These are phyloP conservation scores for Picochlorum sp. DNA, from an alignment of 139 green algal species.

Conservation along the genomic window DNA sequence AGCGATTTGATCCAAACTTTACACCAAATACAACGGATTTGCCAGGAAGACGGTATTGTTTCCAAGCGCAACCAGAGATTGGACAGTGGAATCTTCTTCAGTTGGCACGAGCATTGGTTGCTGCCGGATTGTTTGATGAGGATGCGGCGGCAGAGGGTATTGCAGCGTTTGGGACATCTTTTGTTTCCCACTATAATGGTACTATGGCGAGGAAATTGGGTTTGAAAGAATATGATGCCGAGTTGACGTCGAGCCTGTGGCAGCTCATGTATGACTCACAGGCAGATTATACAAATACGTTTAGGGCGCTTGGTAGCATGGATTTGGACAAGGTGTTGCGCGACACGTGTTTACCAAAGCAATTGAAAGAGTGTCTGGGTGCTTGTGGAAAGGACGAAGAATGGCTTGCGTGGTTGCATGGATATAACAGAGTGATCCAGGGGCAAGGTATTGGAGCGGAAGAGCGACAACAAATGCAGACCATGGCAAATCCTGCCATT, in stretches of 20 bases:
- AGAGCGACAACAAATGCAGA: constrained; percentile 27
- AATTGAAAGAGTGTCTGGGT: constrained; percentile 18
- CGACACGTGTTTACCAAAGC: constrained; percentile 2
- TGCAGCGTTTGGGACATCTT: constrained; percentile 32
- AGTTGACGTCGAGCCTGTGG: constrained; percentile 39
- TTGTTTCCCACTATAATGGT: constrained; percentile 26
- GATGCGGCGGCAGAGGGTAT: constrained; percentile 49
- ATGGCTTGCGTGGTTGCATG: constrained; percentile 56
- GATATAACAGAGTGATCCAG: not conserved
- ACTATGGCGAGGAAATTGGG: constrained; percentile 69
- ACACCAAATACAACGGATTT: constrained; percentile 92
- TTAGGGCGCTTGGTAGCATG: constrained; percentile 44
- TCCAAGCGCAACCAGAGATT: constrained; percentile 57
- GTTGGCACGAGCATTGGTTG: constrained; percentile 57
- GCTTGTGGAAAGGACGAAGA: constrained; percentile 27
- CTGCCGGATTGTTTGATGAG: constrained; percentile 31
- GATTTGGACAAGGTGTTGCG: not conserved
- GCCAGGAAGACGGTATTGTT: constrained; percentile 32
- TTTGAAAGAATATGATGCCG: constrained; percentile 47
- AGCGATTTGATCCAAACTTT: constrained; percentile 84
- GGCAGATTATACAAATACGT: constrained; percentile 77
- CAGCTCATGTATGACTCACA: constrained; percentile 50
- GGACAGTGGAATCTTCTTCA: constrained; percentile 59
- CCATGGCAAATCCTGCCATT: constrained; percentile 60
- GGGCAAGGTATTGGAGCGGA: not conserved